Base-by-base conservation (phyloP, 2,329 filamentous ascomycete genomes). In the Venturia asperata region DNA sequence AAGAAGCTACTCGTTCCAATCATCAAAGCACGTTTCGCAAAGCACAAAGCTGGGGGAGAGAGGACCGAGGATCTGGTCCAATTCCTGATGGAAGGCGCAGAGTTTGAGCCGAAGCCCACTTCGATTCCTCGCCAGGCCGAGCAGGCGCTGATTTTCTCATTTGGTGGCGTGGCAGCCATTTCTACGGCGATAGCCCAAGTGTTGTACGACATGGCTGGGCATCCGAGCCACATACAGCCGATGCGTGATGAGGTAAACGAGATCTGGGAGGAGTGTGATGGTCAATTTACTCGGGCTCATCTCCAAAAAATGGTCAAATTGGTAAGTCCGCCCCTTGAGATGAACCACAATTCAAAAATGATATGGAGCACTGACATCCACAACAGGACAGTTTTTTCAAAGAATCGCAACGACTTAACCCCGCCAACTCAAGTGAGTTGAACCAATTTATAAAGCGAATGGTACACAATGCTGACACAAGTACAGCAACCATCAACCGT, bases 221-320 rank as follows among this genome's bases (percentile, higher is more conserved):
- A 52, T 11, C 30, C 30, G 15, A 19, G 11, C 19, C 30, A 58
- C 10, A 58, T 58, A 10, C 52, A 58, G 30, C 52, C 52, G 4
- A 34, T 58, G 19, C 52, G 52, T 7, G 52, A 58, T n/a, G 52
- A 58, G 30, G 30, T 58, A 5, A 58, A 58, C 17, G 6, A 1
- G 4, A 58, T 58, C 1, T 58, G 52, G 52, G 52, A 58, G 9
- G 52, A 58, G n/a, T 58, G 52, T 37, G 52, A 37, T 34, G 27
- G 52, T 21, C 15, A 37, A n/a, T 58, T 58, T 19, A 37, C 52
- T 19, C 37, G 52, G 52, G 52, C 27, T 21, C 52, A 58, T 37
- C 52, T 58, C n/a, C 52, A 58, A 58, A 58, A 9, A 37, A 58
- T 58, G 52, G 27, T 37, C 52, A 58, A 58, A 21, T 3, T 58